Evolutionary conservation across 2,329 filamentous ascomycete species (phyloP).

Genomic region (Colletotrichum sansevieriae): DNA sequence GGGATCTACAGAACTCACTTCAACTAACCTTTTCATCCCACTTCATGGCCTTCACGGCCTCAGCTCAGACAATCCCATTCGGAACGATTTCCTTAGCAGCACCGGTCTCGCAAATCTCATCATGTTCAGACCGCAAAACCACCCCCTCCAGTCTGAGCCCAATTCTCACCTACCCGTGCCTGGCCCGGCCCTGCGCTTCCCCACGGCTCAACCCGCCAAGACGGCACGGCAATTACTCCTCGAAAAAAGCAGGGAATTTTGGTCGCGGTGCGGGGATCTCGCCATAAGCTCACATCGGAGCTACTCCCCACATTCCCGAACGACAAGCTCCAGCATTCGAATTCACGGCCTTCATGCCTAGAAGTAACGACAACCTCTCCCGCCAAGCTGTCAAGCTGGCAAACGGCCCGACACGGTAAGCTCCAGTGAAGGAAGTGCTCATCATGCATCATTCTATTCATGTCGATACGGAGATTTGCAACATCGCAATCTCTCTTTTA

Average conservation of each 20-base stretch:
- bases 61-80: neutral
- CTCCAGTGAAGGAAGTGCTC: neutral
- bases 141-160: neutral
- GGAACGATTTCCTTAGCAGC: neutral
- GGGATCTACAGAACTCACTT: constrained; percentile 2
- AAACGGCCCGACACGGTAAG: constrained; percentile 3
- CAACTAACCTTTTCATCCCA: constrained; percentile 7
- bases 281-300: constrained; percentile 19
- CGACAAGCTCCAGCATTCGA: constrained; percentile 5
- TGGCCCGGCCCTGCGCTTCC: neutral
- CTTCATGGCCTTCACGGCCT: neutral
- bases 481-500: constrained; percentile 14
- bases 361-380: neutral
- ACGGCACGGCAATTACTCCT: constrained; percentile 14
- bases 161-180: neutral
- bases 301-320: constrained; percentile 29
- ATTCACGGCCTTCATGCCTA: constrained; percentile 11
- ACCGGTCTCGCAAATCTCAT: constrained; percentile 11
- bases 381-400: constrained; percentile 4
- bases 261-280: constrained; percentile 10
- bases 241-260: constrained; percentile 17
- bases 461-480: neutral
- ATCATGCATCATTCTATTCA: constrained; percentile 4
- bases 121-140: neutral
- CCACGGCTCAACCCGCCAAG: constrained; percentile 28